Conservation (phyloP, 2,329 filamentous ascomycete species). For the Fusarium goolgardi region DNA sequence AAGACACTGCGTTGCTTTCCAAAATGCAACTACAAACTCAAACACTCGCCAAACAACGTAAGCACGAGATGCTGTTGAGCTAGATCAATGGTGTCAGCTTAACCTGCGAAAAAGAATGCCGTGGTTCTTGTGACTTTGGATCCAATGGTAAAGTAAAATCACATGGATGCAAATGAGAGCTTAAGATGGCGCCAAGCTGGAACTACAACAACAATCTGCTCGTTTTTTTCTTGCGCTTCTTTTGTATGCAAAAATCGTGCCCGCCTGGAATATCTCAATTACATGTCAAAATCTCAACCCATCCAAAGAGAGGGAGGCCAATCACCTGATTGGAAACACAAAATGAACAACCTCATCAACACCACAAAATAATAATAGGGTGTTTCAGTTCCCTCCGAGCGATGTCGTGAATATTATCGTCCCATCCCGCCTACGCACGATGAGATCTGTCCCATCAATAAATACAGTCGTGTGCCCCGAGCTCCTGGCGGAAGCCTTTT, state of each 20-base stretch:
- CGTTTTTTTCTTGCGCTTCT: background rate
- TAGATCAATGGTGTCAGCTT: conserved; percentile 21
- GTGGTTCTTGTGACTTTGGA: background rate
- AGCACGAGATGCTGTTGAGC: conserved; percentile 32
- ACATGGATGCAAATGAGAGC: background rate
- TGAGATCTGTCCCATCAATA: background rate
- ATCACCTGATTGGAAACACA: background rate
- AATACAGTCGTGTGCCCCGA: conserved; percentile 1
- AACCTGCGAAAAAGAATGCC: conserved; percentile 2
- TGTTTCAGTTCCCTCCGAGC: background rate
- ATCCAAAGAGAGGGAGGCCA: background rate
- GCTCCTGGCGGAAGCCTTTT: conserved; percentile 23
- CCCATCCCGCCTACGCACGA: background rate
- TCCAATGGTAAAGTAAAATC: background rate
- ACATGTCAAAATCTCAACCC: background rate
- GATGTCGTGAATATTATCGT: background rate
- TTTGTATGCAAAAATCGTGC: background rate
- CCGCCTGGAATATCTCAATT: conserved; percentile 14
- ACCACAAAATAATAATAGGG: background rate
- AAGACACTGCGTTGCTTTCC: conserved; percentile 9
- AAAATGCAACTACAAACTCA: conserved; percentile 1
- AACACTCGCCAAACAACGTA: conserved; percentile 33
- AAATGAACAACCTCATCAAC: background rate
- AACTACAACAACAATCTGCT: background rate
- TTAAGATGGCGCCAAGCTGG: background rate